These are phyloP conservation scores for Eucalyptus decipiens DNA, from an alignment of 345 rosid genomes.

Conservation along the genomic window DNA sequence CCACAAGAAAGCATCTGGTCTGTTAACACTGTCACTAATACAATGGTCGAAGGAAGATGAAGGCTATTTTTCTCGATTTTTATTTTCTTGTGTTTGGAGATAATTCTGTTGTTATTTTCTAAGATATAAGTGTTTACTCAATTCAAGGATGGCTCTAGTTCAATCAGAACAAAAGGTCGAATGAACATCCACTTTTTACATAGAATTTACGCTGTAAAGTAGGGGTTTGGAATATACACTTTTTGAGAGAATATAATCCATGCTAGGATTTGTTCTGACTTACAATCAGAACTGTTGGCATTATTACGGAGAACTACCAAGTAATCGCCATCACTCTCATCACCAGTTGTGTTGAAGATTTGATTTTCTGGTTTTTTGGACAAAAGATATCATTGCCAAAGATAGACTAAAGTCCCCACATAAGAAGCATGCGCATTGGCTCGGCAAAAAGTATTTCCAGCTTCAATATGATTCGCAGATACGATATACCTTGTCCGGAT, in stretches of 20 bases:
- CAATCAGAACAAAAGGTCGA: neutral
- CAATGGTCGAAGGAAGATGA: neutral
- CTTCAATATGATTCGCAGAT: neutral
- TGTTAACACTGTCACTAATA: neutral
- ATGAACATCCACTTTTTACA: neutral
- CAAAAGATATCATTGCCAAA: neutral
- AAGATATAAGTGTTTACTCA: neutral
- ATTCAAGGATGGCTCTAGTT: neutral
- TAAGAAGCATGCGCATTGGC: neutral
- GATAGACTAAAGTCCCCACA: neutral
- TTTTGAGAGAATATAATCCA: neutral
- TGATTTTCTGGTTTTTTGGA: neutral
- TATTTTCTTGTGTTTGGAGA: neutral
- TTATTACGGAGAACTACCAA: neutral
- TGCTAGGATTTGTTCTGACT: neutral
- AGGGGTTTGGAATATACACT: neutral
- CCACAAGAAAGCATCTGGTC: neutral
- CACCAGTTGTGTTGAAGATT: neutral
- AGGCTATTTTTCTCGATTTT: rapidly evolving
- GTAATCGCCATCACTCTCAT: neutral
- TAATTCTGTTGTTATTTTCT: neutral
- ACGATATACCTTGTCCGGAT: neutral
- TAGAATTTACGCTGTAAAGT: neutral
- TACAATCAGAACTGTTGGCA: neutral
- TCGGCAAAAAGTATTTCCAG: neutral